phyloP scores from a whole-genome alignment of 176 grass and related monocot species.

The Puya raimondii region DNA sequence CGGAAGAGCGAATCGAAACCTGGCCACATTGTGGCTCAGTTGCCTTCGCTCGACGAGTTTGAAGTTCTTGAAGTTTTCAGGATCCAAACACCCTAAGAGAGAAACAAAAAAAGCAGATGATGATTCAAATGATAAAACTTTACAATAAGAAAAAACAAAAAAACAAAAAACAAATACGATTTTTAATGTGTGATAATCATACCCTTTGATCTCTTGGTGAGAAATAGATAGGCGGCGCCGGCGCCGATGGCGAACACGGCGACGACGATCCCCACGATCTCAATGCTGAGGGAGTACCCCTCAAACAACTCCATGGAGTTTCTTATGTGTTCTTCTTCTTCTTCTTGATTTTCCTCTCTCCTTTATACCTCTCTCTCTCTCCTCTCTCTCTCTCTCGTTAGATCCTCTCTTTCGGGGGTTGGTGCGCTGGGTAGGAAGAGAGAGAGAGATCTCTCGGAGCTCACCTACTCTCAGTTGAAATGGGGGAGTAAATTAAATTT shows the following conservation, averaged over 20 bases:
- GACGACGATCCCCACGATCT: not conserved
- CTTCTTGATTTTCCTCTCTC: not conserved
- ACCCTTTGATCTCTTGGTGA: not conserved
- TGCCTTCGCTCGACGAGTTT: slow-evolving; percentile 81
- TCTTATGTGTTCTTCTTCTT: not conserved
- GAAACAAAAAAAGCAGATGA: not conserved
- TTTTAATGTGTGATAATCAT: not conserved
- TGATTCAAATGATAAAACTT: not conserved
- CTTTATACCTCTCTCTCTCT: not conserved
- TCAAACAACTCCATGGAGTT: not conserved
- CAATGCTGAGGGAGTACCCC: not conserved
- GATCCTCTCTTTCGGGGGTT: too few relatives aligned
- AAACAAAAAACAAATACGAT: not conserved
- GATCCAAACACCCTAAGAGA: slow-evolving; percentile 54
- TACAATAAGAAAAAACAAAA: not conserved
- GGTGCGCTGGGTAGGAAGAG: too few relatives aligned
- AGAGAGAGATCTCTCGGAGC: too few relatives aligned
- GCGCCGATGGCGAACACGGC: not conserved
- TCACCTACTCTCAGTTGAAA: too few relatives aligned
- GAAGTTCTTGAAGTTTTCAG: slow-evolving; percentile 85
- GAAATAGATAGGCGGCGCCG: not conserved
- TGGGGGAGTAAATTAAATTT: too few relatives aligned
- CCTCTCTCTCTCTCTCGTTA: not conserved
- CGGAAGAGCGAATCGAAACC: slow-evolving; percentile 74
- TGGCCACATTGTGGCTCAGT: slow-evolving; percentile 88